These are phyloP conservation scores for Suhomyces terraborum DNA, from an alignment of 1,139 yeast species.

Conservation along the genomic window DNA sequence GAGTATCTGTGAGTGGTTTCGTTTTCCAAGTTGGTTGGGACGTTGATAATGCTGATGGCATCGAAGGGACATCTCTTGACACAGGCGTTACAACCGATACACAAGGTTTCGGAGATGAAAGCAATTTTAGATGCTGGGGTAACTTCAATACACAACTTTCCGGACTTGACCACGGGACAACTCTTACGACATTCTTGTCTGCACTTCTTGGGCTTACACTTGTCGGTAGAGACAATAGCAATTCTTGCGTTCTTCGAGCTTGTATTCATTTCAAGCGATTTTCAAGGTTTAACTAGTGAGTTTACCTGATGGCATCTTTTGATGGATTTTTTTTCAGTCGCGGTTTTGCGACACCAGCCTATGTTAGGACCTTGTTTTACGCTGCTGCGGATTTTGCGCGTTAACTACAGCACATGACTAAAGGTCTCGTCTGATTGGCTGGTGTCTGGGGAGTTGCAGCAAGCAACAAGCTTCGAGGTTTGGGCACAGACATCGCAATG, in stretches of 20 bases:
- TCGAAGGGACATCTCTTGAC: conserved; percentile 98
- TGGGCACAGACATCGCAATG: too few relatives aligned
- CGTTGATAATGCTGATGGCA: conserved; percentile 90
- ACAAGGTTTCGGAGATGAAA: conserved; percentile 89
- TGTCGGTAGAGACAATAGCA: conserved; percentile 91
- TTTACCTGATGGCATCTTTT: conserved; percentile 10
- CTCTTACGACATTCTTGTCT: conserved; percentile 96
- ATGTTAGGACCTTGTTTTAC: conserved; percentile 16
- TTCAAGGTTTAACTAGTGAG: not conserved
- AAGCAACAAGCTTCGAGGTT: too few relatives aligned
- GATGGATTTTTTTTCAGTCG: conserved; percentile 14
- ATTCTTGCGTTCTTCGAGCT: conserved; percentile 67
- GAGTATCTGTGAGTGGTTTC: conserved; percentile 97
- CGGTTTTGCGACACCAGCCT: conserved; percentile 10
- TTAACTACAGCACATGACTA: conserved; percentile 19
- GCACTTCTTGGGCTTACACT: conserved; percentile 97
- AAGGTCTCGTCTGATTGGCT: conserved; percentile 13
- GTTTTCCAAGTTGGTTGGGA: conserved; percentile 90
- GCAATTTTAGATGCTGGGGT: conserved; percentile 89
- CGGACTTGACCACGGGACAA: conserved; percentile 97
- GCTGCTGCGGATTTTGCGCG: conserved; percentile 15
- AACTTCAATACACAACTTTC: conserved; percentile 96
- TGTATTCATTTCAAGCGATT: conserved; percentile 6
- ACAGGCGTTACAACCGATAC: conserved; percentile 99
- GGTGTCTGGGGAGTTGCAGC: not conserved